These are phyloP conservation scores for Coemansia erecta DNA, from an alignment of 192 early-diverging fungal species.

Conservation along the genomic window DNA sequence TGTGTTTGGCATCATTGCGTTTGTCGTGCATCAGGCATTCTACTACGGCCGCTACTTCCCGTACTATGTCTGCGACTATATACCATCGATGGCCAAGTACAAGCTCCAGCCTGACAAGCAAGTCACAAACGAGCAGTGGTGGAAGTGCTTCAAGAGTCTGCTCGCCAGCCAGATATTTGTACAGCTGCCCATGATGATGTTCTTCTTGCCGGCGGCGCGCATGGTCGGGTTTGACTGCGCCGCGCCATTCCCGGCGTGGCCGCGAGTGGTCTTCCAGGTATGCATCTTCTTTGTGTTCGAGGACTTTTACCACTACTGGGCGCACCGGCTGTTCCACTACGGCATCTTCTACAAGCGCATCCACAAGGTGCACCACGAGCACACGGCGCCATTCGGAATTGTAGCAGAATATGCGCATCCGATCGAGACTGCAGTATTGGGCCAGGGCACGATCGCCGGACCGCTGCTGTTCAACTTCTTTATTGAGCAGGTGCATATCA, in stretches of 20 bases:
- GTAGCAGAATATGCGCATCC: slow-evolving; percentile 72
- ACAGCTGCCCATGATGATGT: slow-evolving; percentile 66
- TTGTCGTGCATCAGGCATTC: slow-evolving; percentile 83
- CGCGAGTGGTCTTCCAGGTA: slow-evolving; percentile 48
- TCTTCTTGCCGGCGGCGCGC: slow-evolving; percentile 61
- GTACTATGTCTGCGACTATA: slow-evolving; percentile 77
- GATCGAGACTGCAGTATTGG: slow-evolving; percentile 66
- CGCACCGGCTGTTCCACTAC: slow-evolving; percentile 68
- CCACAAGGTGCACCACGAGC: slow-evolving; percentile 78
- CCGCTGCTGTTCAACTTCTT: slow-evolving; percentile 58
- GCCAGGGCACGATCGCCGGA: slow-evolving; percentile 61
- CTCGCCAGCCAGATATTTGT: slow-evolving; percentile 64
- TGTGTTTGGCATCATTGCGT: slow-evolving; percentile 68
- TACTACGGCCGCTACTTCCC: slow-evolving; percentile 87
- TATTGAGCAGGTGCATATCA: slow-evolving; percentile 62
- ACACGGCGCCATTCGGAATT: slow-evolving; percentile 73
- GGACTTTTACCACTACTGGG: slow-evolving; percentile 73
- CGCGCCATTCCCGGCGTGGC: slow-evolving; percentile 63
- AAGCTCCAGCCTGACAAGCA: slow-evolving; percentile 68
- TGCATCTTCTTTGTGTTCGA: slow-evolving; percentile 65
- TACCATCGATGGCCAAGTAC: slow-evolving; percentile 71
- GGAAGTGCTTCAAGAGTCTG: slow-evolving; percentile 59
- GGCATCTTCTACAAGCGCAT: slow-evolving; percentile 69
- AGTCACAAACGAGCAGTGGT: slow-evolving; percentile 56
- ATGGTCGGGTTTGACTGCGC: slow-evolving; percentile 65